Percentiles rank a stretch among this genome's conserved stretches.
phyloP scores from a whole-genome alignment of 2,329 filamentous ascomycete genomes.

The Colletotrichum tofieldiae region DNA sequence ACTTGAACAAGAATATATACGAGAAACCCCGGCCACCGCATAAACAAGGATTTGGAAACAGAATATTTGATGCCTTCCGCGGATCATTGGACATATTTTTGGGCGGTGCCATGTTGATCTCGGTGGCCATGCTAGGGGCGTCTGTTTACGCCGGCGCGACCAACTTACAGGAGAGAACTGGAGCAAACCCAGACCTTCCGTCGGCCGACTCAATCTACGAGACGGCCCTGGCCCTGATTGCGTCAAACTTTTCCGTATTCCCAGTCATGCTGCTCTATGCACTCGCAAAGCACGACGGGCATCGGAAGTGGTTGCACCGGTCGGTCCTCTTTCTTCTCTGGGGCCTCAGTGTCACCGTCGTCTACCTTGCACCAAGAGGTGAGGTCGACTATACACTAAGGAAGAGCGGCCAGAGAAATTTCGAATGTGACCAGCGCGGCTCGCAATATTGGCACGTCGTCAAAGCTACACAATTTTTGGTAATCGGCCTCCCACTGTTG shows the following conservation, averaged over 20 bases:
- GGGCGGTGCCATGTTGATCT: conserved; percentile 36
- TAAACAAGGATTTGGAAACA: conserved; percentile 2
- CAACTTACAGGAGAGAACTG: conserved; percentile 9
- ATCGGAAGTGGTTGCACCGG: conserved; percentile 41
- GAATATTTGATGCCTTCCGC: conserved; percentile 38
- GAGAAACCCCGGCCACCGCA: conserved; percentile 21
- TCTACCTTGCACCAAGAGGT: conserved; percentile 31
- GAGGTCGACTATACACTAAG: conserved; percentile 29
- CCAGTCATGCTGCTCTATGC: conserved; percentile 42
- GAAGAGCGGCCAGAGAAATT: conserved; percentile 34
- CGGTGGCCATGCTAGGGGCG: conserved; percentile 40
- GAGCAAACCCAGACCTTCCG: conserved; percentile 30
- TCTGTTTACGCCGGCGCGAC: conserved; percentile 29
- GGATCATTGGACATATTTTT: conserved; percentile 41
- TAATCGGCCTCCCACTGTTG: conserved; percentile 26
- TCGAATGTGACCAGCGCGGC: conserved; percentile 39
- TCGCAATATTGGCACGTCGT: conserved; percentile 40
- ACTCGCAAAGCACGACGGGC: conserved; percentile 35
- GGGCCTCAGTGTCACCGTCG: conserved; percentile 32
- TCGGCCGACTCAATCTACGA: conserved; percentile 30
- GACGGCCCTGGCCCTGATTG: conserved; percentile 27
- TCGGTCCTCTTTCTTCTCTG: conserved; percentile 32
- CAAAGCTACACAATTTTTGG: conserved; percentile 36
- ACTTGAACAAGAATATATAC: conserved; percentile 11
- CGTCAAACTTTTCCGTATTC: conserved; percentile 39